Base-by-base conservation (phyloP, 805 yeast species). In the Candida manassasensis region DNA sequence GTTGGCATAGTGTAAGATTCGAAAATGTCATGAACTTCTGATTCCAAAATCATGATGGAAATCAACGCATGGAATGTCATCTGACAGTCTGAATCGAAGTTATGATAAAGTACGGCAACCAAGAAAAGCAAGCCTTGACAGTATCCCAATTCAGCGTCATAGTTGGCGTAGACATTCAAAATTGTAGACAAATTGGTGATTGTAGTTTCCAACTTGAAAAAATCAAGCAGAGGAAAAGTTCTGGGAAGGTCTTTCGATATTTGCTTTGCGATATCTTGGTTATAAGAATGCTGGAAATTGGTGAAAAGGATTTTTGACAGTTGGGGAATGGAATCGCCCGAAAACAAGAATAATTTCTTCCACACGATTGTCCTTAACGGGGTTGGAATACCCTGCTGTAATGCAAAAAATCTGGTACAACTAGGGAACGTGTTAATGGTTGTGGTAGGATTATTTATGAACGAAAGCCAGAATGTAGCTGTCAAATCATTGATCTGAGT, bases 101-200 rank as follows among this genome's bases (percentile, higher is more conserved):
- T 66, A 44, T 63, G 67, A 40, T 72, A 62, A 25, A 79, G 57
- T 4, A 79, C 77, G 2, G 81, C 83, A 9, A 77, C 82, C 29
- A 79, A 57, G 46, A 79, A 79, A 17, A 80, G 69, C 13, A 79
- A 57, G 5, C 85, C 85, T 52, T 79, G 85, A 50, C 85, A 79
- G 48, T 79, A 79, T 8, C 85, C 85, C 44, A 79, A 72, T 44
- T 78, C 81, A 35, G 69, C 68, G 54, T 79, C 84, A 48, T 75
- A 79, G 43, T 77, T 73, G 32, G 79, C 75, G 46, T 73, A 79
- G 1, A 81, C 84, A 38, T 79, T 75, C 40, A 79, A 59, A 19
- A 79, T 70, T 18, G 71, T 69, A 25, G 76, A 77, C 38, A 79
- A 68, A 42, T 63, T 61, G 7, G 49, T 41, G 35, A 73, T 66